phyloP scores from a whole-genome alignment of 352 stramenopile genomes.

The Phytophthora foliorum region DNA sequence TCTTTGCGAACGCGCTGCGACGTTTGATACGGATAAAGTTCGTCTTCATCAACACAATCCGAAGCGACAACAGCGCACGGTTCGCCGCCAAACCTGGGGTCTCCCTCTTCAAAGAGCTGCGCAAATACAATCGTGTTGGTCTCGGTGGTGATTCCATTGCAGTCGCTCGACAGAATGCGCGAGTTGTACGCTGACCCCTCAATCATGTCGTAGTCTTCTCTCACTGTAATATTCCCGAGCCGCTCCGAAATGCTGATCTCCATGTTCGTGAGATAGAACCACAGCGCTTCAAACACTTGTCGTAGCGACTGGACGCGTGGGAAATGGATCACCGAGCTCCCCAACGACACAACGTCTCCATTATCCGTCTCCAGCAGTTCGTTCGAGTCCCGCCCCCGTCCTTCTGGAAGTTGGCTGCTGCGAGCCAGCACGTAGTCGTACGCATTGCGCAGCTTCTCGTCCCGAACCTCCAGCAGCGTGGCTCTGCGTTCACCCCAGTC shows the following conservation, averaged over 20 bases:
- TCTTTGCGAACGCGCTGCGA: conserved; percentile 41
- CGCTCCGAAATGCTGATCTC: conserved; percentile 56
- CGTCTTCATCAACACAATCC: conserved; percentile 45
- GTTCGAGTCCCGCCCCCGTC: conserved; percentile 26
- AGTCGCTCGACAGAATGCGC: conserved; percentile 35
- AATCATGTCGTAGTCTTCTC: conserved; percentile 34
- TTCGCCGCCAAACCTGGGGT: conserved; percentile 20
- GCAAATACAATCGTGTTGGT: conserved; percentile 36
- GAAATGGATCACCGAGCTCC: conserved; percentile 40
- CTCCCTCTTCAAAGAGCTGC: conserved; percentile 25
- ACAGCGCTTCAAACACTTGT: conserved; percentile 46
- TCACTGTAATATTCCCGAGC: conserved; percentile 25
- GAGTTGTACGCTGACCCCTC: conserved; percentile 36
- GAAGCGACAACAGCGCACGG: conserved; percentile 32
- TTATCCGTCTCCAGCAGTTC: conserved; percentile 36
- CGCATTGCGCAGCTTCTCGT: conserved; percentile 31
- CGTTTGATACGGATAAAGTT: conserved; percentile 35
- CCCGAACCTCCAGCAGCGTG: conserved; percentile 25
- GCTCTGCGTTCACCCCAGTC: conserved; percentile 22
- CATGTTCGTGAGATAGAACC: conserved; percentile 53
- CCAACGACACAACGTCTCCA: conserved; percentile 36
- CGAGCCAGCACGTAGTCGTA: conserved; percentile 32
- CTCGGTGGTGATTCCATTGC: conserved; percentile 32
- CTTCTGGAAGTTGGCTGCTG: background rate
- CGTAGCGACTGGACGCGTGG: conserved; percentile 37